Base-by-base conservation (phyloP, 257 asterid species). In the Solanum lycopersicoides region DNA sequence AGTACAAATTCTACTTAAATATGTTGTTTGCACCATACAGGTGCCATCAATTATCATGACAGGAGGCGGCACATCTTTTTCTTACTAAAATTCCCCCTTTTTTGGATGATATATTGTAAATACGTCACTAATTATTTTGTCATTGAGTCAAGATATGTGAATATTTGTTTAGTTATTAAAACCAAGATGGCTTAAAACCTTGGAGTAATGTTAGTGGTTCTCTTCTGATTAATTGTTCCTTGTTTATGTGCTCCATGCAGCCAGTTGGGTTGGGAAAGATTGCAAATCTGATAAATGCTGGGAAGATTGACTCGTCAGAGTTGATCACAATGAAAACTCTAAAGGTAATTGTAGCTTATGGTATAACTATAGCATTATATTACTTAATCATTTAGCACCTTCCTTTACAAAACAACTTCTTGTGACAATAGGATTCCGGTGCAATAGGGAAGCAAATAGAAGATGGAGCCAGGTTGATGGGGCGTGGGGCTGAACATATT, bases 271-370 rank as follows among this genome's bases (percentile, higher is more conserved):
- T 95, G 75, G 99, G 98, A 83, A 97, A 96, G 93, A 95, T 95
- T 41, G 98, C 98, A 47, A 94, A 92, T 89, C 95, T 95, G 83
- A 97, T 97, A 88, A 97, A 97, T 93, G 97, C 96, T 37, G 98
- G 98, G 92, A 93, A 95, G 90, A 97, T 95, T 77, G 99, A 97
- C 90, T 97, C 99, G 34, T 97, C 99, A 75, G 99, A 95, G 89
- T 90, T 97, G 91, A 97, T 95, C 89, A 95, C 98, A 34, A 95
- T 95, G 99, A 97, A 95, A 93, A 96, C 95, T 82, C 98, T 95
- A 76, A 95, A 97, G 97, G 99, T 92, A 88, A 41, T 83, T 13
- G 23, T 65, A n/a, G 74, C n/a, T 68, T 65, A 76, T 65, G 44
- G 10, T 77, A 5, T 59, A 77, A 86, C 32, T 42, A 41, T 37